Conservation (phyloP, 1,284 basidiomycete species). For the Microbotryum silenes-acaulis region DNA sequence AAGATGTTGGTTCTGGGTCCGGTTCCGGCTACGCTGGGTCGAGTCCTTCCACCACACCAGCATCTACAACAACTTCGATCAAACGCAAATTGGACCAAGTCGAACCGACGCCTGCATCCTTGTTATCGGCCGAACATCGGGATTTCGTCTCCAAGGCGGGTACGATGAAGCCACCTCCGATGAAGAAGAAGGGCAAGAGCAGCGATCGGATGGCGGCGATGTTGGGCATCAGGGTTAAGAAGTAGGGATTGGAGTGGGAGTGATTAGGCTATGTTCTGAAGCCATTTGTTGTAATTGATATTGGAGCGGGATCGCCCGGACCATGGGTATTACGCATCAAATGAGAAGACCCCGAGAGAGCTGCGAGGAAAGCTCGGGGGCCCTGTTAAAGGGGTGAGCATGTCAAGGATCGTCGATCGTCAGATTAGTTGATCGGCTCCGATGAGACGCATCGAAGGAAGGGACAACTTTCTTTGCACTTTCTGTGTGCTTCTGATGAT, state of each 20-base stretch:
- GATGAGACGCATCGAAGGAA: too few relatives aligned
- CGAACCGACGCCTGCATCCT: slow-evolving; percentile 43
- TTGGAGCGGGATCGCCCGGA: neutral
- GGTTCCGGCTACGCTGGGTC: slow-evolving; percentile 61
- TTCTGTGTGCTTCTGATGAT: too few relatives aligned
- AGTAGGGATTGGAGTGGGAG: neutral
- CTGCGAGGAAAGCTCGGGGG: too few relatives aligned
- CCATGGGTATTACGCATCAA: too few relatives aligned
- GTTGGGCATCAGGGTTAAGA: slow-evolving; percentile 30
- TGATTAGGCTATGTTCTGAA: neutral
- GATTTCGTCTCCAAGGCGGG: slow-evolving; percentile 47
- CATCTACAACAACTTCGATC: slow-evolving; percentile 43
- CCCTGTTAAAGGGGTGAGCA: too few relatives aligned
- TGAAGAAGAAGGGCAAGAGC: slow-evolving; percentile 33
- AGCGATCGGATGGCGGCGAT: slow-evolving; percentile 30
- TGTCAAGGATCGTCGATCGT: too few relatives aligned
- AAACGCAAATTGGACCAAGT: slow-evolving; percentile 38
- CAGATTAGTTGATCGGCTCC: too few relatives aligned
- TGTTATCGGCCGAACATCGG: slow-evolving; percentile 65
- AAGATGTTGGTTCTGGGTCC: slow-evolving; percentile 38
- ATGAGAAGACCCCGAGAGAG: too few relatives aligned
- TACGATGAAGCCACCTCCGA: slow-evolving; percentile 15
- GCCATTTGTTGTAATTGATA: neutral
- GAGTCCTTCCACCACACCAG: slow-evolving; percentile 58
- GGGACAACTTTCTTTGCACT: too few relatives aligned